A percentile compares a stretch with the other conserved stretches of the same genome.
Conservation (phyloP, 768 basidiomycete genomes). For the Leccinum longicurvipes region DNA sequence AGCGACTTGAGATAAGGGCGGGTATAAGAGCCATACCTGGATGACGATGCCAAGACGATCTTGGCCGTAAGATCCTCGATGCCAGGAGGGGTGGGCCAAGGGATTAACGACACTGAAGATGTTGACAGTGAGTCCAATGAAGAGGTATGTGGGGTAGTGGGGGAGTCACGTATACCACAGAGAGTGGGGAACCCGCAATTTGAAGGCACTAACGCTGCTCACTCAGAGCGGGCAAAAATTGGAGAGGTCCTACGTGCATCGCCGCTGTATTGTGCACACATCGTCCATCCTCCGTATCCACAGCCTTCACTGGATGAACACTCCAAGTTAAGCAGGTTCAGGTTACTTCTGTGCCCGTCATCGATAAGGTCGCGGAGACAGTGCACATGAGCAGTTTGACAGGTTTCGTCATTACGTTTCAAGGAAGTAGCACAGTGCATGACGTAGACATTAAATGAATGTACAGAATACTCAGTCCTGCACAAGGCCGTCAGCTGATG, state of each 20-base stretch:
- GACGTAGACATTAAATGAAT: conserved; percentile 6
- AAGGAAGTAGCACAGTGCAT: background rate
- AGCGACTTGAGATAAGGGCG: background rate
- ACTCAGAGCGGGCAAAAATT: too few species aligned
- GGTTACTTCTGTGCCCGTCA: conserved; percentile 2
- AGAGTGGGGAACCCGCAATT: too few species aligned
- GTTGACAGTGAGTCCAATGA: too few species aligned
- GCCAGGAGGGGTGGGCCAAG: too few species aligned
- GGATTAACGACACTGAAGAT: too few species aligned
- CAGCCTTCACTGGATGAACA: background rate
- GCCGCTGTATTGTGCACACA: too few species aligned
- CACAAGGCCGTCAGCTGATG: conserved; percentile 5
- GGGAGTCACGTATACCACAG: too few species aligned
- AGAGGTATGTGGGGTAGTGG: too few species aligned
- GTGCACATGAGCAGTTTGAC: background rate
- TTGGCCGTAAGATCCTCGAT: background rate
- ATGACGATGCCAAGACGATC: background rate
- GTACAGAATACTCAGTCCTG: conserved; percentile 31
- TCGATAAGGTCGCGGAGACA: background rate
- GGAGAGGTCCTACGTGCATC: too few species aligned
- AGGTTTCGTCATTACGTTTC: background rate
- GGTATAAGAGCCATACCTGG: background rate
- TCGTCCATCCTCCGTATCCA: too few species aligned
- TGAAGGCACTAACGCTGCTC: too few species aligned
- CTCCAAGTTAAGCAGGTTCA: background rate